phyloP scores from a whole-genome alignment of 2,329 filamentous ascomycete species.

The Claviceps digitariae region DNA sequence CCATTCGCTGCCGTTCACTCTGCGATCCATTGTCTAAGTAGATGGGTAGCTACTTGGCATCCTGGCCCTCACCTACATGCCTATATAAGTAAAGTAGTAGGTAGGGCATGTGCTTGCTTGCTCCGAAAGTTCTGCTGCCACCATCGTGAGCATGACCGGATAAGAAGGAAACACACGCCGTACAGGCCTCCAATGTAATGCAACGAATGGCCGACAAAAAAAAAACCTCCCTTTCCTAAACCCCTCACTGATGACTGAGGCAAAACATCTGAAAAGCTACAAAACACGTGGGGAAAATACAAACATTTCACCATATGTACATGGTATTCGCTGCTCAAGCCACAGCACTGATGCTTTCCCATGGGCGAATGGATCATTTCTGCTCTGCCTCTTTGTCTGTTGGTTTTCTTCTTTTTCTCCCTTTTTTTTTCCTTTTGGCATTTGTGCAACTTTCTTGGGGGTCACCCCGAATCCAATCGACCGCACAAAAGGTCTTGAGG shows the following conservation, averaged over 20 bases:
- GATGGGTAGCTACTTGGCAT: slow-evolving; percentile 6
- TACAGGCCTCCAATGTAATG: neutral
- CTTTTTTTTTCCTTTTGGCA: neutral
- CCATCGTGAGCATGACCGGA: neutral
- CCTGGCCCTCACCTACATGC: slow-evolving; percentile 2
- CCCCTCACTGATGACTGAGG: too few relatives aligned
- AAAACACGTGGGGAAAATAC: neutral
- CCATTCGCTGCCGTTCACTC: neutral
- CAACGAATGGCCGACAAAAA: neutral
- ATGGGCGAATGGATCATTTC: neutral
- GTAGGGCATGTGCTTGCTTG: neutral
- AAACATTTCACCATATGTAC: neutral
- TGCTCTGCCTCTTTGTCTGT: neutral
- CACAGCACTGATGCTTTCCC: neutral
- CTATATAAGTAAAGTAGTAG: too few relatives aligned
- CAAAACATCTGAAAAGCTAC: neutral
- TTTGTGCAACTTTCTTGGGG: neutral
- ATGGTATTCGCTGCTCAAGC: neutral
- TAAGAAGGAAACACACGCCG: neutral
- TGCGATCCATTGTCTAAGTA: slow-evolving; percentile 1
- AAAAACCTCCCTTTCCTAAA: too few relatives aligned
- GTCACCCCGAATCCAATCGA: neutral
- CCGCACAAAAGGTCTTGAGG: neutral
- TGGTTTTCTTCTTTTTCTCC: neutral
- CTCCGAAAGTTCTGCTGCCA: neutral